Base-by-base conservation (phyloP, 164 flowering plant genomes). In the Protea cynaroides region DNA sequence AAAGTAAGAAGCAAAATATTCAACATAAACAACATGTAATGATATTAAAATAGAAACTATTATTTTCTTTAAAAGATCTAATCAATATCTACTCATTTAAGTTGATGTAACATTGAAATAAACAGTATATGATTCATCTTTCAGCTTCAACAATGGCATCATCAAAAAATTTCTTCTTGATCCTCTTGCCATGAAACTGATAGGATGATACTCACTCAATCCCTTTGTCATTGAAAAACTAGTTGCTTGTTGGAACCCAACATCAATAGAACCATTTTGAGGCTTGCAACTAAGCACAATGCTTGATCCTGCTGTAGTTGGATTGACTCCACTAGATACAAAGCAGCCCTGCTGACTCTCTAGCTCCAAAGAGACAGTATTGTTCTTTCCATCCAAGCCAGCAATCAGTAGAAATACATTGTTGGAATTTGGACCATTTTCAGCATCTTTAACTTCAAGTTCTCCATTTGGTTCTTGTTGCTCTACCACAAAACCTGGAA, bases 161-260 rank as follows among this genome's bases (percentile, higher is more conserved):
- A 94, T 64, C 72, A 90, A 65, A 67, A 82, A 94, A 49, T 82
- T 84, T 71, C 90, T 82, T 54, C 43, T 72, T 1, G 40, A 66
- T 38, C 98, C 97, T 67, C 72, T 84, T 0, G 88, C 95, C 29
- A 78, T 78, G 59, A 94, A 94, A 82, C 95, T 90, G 59, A 94
- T 84, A 1, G 92, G 90, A 81, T 94, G 76, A 68, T 89, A 91
- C 54, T 81, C 38, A 29, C 76, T 78, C 3, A 81, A 37, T 15
- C 96, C 98, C 58, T 63, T 57, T 0, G 37, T 59, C 68, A 79
- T 24, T 10, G 49, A 59, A 75, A 90, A 94, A 76, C 97, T 94
- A 2, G 82, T 69, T 11, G 76, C 86, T 25, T 73, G 65, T 1
- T 55, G 57, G 72, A 82, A 82, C 21, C 14, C 72, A 4, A 23